phyloP scores from a whole-genome alignment of 352 stramenopile species.

The Pythium apleroticum region DNA sequence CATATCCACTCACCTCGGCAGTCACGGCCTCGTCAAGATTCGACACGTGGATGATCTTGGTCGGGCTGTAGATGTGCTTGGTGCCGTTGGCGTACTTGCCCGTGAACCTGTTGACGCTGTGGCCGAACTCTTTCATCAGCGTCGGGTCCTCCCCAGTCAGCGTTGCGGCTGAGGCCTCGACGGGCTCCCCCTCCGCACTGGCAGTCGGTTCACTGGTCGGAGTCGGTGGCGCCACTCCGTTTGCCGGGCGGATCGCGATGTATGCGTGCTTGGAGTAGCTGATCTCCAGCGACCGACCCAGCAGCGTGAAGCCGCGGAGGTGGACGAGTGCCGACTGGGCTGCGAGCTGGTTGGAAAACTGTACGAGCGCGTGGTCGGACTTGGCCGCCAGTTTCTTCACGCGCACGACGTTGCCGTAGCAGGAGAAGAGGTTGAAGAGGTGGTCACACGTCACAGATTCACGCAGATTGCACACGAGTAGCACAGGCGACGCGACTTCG shows the following conservation, averaged over 20 bases:
- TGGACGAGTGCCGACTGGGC: conserved; percentile 54
- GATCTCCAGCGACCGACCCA: conserved; percentile 56
- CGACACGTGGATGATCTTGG: conserved; percentile 61
- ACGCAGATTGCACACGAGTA: conserved; percentile 57
- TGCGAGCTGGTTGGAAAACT: conserved; percentile 46
- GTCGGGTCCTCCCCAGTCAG: conserved; percentile 15
- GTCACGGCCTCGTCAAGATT: conserved; percentile 48
- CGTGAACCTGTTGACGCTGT: conserved; percentile 56
- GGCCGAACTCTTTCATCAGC: conserved; percentile 49
- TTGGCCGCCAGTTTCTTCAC: conserved; percentile 63
- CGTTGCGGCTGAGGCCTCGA: not conserved
- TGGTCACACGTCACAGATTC: conserved; percentile 57
- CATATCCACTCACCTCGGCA: conserved; percentile 28
- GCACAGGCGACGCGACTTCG: conserved; percentile 43
- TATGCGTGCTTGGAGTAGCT: conserved; percentile 61
- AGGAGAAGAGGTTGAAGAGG: conserved; percentile 72
- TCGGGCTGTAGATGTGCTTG: conserved; percentile 69
- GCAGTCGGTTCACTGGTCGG: not conserved
- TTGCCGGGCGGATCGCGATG: conserved; percentile 38
- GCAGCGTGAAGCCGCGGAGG: conserved; percentile 51
- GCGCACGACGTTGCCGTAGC: conserved; percentile 61
- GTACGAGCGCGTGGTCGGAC: conserved; percentile 55
- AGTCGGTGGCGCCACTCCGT: not conserved
- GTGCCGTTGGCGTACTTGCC: conserved; percentile 55
- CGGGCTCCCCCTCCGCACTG: not conserved